These are phyloP conservation scores for Cystobasidium ongulense DNA, from an alignment of 768 basidiomycete species.

Conservation along the genomic window DNA sequence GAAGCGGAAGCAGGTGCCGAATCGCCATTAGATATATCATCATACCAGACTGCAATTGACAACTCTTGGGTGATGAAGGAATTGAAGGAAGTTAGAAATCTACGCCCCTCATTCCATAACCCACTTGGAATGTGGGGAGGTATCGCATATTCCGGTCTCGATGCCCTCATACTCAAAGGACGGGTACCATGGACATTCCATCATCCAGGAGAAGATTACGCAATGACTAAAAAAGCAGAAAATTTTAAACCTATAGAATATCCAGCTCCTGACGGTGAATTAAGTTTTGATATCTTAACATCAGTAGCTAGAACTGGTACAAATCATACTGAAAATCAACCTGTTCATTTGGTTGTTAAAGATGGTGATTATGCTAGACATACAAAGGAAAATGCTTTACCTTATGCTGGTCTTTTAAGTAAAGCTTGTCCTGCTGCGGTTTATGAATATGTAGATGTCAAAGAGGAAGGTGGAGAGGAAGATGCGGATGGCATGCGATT, in stretches of 20 bases:
- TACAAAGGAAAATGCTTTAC: slow-evolving; percentile 62
- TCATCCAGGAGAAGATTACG: slow-evolving; percentile 53
- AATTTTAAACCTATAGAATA: slow-evolving; percentile 70
- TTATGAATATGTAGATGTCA: slow-evolving; percentile 85
- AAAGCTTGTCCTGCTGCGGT: slow-evolving; percentile 89
- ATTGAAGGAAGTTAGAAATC: slow-evolving; percentile 78
- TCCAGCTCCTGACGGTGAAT: slow-evolving; percentile 73
- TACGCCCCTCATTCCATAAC: slow-evolving; percentile 77
- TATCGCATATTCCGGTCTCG: slow-evolving; percentile 77
- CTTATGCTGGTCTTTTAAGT: slow-evolving; percentile 80
- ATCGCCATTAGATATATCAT: slow-evolving; percentile 46
- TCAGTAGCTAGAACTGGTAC: slow-evolving; percentile 83
- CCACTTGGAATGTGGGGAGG: slow-evolving; percentile 76
- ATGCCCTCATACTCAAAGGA: slow-evolving; percentile 73
- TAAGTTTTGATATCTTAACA: slow-evolving; percentile 88
- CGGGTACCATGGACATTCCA: slow-evolving; percentile 88
- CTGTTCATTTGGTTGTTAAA: slow-evolving; percentile 64
- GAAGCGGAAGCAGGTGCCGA: slow-evolving; percentile 39
- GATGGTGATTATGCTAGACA: slow-evolving; percentile 53
- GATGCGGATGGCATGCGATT: slow-evolving; percentile 63
- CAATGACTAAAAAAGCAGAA: slow-evolving; percentile 61
- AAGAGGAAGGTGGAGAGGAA: slow-evolving; percentile 56
- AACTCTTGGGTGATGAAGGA: slow-evolving; percentile 78
- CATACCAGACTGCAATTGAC: slow-evolving; percentile 66
- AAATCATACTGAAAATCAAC: slow-evolving; percentile 95